These are phyloP conservation scores for Talaromyces sp. DNA, from an alignment of 2,329 filamentous ascomycete genomes.

Conservation along the genomic window DNA sequence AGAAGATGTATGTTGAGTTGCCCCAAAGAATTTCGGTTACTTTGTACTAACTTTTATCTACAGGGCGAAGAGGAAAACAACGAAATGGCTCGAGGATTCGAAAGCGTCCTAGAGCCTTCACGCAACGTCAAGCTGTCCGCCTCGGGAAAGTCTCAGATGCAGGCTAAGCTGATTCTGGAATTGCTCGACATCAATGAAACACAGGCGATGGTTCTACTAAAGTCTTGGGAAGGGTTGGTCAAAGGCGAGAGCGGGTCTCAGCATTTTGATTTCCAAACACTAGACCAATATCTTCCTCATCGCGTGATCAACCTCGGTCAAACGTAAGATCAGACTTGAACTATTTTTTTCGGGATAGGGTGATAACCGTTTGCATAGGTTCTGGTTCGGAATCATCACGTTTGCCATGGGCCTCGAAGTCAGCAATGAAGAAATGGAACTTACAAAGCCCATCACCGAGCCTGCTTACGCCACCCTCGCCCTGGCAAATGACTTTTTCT, in stretches of 20 bases:
- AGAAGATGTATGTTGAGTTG: neutral
- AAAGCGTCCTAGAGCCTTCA: constrained; percentile 12
- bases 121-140: constrained; percentile 3
- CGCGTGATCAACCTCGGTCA: constrained; percentile 21
- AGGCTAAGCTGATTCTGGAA: neutral
- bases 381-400: constrained; percentile 1
- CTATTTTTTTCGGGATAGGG: no score
- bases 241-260: neutral
- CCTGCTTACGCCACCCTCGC: constrained; percentile 24
- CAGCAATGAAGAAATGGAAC: neutral
- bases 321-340: constrained; percentile 17
- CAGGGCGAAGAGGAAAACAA: constrained; percentile 24
- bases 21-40: neutral
- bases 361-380: neutral
- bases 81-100: constrained; percentile 19
- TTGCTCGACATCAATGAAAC: neutral
- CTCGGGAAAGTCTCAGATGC: constrained; percentile 3
- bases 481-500: constrained; percentile 38
- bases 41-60: constrained; percentile 9
- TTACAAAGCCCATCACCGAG: constrained; percentile 14
- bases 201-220: neutral
- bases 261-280: constrained; percentile 15
- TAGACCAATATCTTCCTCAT: constrained; percentile 24
- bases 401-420: constrained; percentile 3
- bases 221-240: neutral